phyloP scores from a whole-genome alignment of 2,329 filamentous ascomycete genomes.

The Clathrospora elynae region DNA sequence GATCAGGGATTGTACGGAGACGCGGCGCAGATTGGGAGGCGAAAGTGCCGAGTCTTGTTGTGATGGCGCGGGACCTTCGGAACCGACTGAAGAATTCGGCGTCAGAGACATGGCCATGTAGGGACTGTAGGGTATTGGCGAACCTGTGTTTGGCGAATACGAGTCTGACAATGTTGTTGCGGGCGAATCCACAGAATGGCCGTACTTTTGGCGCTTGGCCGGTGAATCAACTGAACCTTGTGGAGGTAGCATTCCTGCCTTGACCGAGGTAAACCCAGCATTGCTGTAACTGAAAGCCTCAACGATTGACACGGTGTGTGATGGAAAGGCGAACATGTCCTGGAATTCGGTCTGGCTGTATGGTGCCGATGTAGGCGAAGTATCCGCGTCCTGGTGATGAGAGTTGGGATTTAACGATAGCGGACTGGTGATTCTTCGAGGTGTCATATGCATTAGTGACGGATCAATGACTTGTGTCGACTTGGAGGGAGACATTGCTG shows the following conservation, averaged over 20 bases:
- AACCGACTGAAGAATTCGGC: slow-evolving; percentile 49
- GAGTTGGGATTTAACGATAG: slow-evolving; percentile 22
- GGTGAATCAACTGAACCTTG: slow-evolving; percentile 20
- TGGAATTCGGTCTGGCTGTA: slow-evolving; percentile 28
- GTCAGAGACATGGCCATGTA: slow-evolving; percentile 53
- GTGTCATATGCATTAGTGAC: slow-evolving; percentile 27
- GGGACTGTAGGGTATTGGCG: slow-evolving; percentile 50
- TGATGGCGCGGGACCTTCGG: slow-evolving; percentile 39
- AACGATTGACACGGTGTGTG: slow-evolving; percentile 23
- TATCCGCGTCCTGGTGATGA: slow-evolving; percentile 13
- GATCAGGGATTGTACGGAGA: slow-evolving; percentile 70
- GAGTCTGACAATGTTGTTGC: slow-evolving; percentile 35
- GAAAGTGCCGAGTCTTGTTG: slow-evolving; percentile 36
- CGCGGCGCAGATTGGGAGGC: slow-evolving; percentile 53
- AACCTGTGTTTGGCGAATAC: slow-evolving; percentile 47
- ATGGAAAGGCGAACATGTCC: slow-evolving; percentile 31
- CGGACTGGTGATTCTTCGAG: slow-evolving; percentile 15
- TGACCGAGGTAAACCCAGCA: slow-evolving; percentile 20
- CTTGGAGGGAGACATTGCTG: slow-evolving; percentile 25
- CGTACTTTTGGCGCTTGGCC: slow-evolving; percentile 32
- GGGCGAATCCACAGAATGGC: slow-evolving; percentile 33
- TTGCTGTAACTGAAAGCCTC: slow-evolving; percentile 22
- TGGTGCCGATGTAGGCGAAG: slow-evolving; percentile 14
- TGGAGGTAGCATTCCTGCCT: slow-evolving; percentile 39
- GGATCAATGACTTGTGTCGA: slow-evolving; percentile 37